These are phyloP conservation scores for Phycomyces blakesleeanus DNA, from an alignment of 192 early-diverging fungal species.

Conservation along the genomic window DNA sequence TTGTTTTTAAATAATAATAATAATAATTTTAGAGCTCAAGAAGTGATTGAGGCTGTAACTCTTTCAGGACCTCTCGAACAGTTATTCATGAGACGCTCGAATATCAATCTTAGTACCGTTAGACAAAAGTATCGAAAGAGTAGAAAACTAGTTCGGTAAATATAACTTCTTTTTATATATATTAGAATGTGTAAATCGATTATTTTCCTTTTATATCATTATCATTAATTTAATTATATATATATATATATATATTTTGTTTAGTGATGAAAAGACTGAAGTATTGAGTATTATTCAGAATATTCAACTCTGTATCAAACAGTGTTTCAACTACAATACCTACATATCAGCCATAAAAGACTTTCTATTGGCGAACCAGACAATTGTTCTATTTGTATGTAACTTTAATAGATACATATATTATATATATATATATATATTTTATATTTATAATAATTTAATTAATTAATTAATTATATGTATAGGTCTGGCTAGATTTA, in stretches of 20 bases:
- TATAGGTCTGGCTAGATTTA: slow-evolving; percentile 49
- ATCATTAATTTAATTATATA: no score
- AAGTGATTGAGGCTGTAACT: slow-evolving; percentile 18
- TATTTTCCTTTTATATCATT: no score
- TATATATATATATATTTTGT: no score
- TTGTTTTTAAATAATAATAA: no score
- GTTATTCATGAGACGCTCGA: slow-evolving; percentile 12
- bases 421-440: no score
- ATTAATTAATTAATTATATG: background rate
- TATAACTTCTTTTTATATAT: no score
- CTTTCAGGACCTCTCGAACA: slow-evolving; percentile 14
- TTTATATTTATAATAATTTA: background rate
- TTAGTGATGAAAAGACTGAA: slow-evolving; percentile 4
- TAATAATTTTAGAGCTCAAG: slow-evolving; percentile 18
- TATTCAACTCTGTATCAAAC: background rate
- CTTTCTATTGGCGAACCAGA: slow-evolving; percentile 14
- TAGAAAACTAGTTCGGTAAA: slow-evolving; percentile 16
- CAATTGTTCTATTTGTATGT: slow-evolving; percentile 27
- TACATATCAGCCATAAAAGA: slow-evolving; percentile 3
- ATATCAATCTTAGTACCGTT: slow-evolving; percentile 26
- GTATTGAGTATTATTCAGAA: slow-evolving; percentile 7
- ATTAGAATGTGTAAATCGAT: no score
- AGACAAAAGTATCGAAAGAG: slow-evolving; percentile 22
- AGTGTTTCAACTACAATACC: slow-evolving; percentile 7
- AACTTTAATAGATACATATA: no score